Base-by-base conservation (phyloP, 2,329 filamentous ascomycete species). In the Fusarium phyllophilum region DNA sequence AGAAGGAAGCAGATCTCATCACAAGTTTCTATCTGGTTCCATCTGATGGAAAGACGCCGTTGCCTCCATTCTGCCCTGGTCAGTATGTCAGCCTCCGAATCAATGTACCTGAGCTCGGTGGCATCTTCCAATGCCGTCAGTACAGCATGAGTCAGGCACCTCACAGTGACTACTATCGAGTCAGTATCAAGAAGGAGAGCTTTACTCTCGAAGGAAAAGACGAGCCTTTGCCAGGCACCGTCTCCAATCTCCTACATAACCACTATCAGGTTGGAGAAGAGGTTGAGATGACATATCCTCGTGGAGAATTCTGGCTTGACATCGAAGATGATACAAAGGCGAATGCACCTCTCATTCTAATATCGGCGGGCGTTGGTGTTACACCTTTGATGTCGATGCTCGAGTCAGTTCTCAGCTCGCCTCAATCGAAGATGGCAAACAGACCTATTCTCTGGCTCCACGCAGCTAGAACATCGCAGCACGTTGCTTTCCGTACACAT, bases 121-220 rank as follows among this genome's bases (percentile, higher is more conserved):
- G 52, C 17, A 86, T 89, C 77, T 82, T 85, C 73, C 92, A 94
- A 79, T 86, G 89, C 15, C 85, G 92, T 51, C 92, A 94, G 81
- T 94, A 93, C 82, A 92, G 90, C 41, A 86, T 94, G 66, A 91
- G 88, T 75, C 90, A 93, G 75, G 85, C 87, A 51, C 90, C 89
- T 5, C 83, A 84, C 8, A 81, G 85, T 15, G 84, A 87, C 45
- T 87, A 89, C 80, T 92, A 92, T 80, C 88, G 91, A 56, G 91
- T 94, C 81, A 91, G 87, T 59, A 87, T 94, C 59, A 93, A 93
- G 51, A 62, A 49, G 13, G 63, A 66, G n/a, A 52, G 39, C 4
- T 48, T 48, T 6, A 34, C 34, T 13, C 15, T 58, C 13, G 45
- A 41, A 15, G 29, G n/a, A 38, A 60, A 54, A 13, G 29, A 54